phyloP scores from a whole-genome alignment of 495 filamentous ascomycete species.

The Penicillium soppii region DNA sequence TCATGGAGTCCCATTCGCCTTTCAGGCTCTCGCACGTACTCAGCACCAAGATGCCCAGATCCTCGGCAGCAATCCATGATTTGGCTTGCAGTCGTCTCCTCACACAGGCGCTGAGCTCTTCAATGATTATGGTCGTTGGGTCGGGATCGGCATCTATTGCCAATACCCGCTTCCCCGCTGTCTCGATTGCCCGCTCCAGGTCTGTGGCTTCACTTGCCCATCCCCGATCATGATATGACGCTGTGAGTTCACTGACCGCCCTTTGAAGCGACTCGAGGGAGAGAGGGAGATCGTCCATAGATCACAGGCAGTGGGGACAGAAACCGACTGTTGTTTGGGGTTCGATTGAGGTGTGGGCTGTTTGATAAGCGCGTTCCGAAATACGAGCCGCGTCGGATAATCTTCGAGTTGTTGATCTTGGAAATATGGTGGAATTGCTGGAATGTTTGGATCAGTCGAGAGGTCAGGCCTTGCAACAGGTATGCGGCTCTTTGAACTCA shows the following conservation, averaged over 20 bases:
- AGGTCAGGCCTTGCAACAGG: background rate
- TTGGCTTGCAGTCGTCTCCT: conserved; percentile 5
- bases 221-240: conserved; percentile 2
- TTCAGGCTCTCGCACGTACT: conserved; percentile 13
- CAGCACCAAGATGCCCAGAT: conserved; percentile 21
- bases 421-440: no score
- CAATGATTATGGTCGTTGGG: background rate
- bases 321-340: background rate
- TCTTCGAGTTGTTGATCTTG: background rate
- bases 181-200: background rate
- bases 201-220: background rate
- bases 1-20: conserved; percentile 19
- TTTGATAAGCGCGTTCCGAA: background rate
- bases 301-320: background rate
- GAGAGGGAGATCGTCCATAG: conserved; percentile 10
- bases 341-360: background rate
- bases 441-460: background rate
- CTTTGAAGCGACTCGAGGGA: conserved; percentile 5
- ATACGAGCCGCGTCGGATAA: background rate
- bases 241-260: conserved; percentile 1
- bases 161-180: background rate
- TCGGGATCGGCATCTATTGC: background rate
- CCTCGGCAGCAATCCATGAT: conserved; percentile 11
- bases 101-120: background rate
- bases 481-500: background rate